Evolutionary conservation across 345 rosid genomes (phyloP).

Genomic region (Salix brachista): DNA sequence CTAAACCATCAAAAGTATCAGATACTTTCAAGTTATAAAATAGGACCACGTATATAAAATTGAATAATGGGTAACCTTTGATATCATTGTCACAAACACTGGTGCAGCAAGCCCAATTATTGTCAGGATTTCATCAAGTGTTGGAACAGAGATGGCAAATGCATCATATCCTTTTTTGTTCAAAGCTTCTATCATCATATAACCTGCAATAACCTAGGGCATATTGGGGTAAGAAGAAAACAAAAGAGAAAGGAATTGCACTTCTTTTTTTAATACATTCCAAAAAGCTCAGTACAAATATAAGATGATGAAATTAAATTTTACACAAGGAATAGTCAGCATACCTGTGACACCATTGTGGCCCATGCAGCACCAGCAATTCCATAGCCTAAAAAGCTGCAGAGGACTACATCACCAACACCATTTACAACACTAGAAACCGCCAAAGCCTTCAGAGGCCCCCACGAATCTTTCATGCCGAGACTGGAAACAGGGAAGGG

Average conservation of each 20-base stretch:
- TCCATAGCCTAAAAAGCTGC: constrained; percentile 73
- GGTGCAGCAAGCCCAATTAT: constrained; percentile 75
- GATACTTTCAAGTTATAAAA: not conserved
- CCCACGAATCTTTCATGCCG: constrained; percentile 99
- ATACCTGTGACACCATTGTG: constrained; percentile 88
- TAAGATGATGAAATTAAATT: not conserved
- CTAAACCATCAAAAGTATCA: constrained; percentile 34
- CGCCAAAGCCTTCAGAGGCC: constrained; percentile 81
- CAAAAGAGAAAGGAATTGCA: not conserved
- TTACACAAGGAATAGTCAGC: not conserved
- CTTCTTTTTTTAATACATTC: not conserved
- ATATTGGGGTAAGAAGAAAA: not conserved
- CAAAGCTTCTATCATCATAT: constrained; percentile 72
- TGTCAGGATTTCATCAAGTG: constrained; percentile 45
- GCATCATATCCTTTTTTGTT: constrained; percentile 73
- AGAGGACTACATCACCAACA: constrained; percentile 67
- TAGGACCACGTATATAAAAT: constrained; percentile 12
- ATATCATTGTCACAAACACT: constrained; percentile 64
- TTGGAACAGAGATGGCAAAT: constrained; percentile 54
- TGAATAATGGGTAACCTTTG: constrained; percentile 44
- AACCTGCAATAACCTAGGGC: constrained; percentile 66
- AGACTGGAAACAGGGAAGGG: constrained; percentile 46
- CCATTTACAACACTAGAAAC: constrained; percentile 71
- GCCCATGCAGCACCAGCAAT: constrained; percentile 99
- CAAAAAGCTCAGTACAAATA: not conserved